A percentile compares a stretch with the other conserved stretches of the same genome.
These are phyloP conservation scores for Chrysosporium keratinophilum DNA, from an alignment of 2,329 filamentous ascomycete species.

Conservation along the genomic window DNA sequence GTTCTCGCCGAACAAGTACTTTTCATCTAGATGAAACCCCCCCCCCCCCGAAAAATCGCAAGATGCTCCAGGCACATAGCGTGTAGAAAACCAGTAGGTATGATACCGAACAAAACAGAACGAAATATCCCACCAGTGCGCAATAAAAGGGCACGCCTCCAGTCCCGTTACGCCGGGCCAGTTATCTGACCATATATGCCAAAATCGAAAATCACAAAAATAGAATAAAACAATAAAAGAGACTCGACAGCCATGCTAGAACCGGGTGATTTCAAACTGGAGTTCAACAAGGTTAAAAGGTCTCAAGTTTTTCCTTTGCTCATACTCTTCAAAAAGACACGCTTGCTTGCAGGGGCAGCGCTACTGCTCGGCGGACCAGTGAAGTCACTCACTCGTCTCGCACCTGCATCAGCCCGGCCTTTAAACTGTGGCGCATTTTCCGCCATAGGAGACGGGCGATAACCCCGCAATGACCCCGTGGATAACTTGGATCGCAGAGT, in stretches of 20 bases:
- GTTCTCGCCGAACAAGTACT: not conserved
- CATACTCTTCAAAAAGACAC: slow-evolving; percentile 31
- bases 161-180: not conserved
- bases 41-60: not conserved
- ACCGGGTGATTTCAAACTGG: not conserved
- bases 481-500: slow-evolving; percentile 19
- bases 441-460: slow-evolving; percentile 3
- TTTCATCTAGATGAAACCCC: slow-evolving; percentile 1
- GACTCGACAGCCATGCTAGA: not conserved
- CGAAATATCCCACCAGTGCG: not conserved
- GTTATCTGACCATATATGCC: not conserved
- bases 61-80: slow-evolving; percentile 3
- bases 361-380: not conserved
- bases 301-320: slow-evolving; percentile 14
- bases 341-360: slow-evolving; percentile 26
- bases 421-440: slow-evolving; percentile 3
- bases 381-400: slow-evolving; percentile 31
- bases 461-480: slow-evolving; percentile 3
- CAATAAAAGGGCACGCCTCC: not conserved
- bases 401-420: not conserved
- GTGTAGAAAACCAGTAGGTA: not conserved
- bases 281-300: slow-evolving; percentile 2
- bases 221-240: not conserved
- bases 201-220: not conserved
- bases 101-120: not conserved